Evolutionary conservation across 1,139 yeast genomes (phyloP).

Genomic region (Tardiomyces blankii): DNA sequence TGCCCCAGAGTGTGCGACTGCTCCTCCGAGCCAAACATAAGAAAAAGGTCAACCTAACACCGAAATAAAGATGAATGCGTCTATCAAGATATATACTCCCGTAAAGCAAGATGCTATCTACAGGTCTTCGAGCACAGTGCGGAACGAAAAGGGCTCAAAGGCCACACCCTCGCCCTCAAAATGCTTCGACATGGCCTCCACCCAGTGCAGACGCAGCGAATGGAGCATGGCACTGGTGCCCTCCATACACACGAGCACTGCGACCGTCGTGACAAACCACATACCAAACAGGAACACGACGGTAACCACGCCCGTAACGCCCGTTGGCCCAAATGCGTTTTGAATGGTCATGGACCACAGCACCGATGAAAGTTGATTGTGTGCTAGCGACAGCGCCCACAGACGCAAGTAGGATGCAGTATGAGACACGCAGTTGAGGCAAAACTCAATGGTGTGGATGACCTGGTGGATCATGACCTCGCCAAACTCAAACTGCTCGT

Average conservation of each 20-base stretch:
- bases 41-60: no score
- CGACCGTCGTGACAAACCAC: slow-evolving; percentile 90
- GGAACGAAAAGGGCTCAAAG: slow-evolving; percentile 71
- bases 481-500: slow-evolving; percentile 61
- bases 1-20: no score
- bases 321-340: slow-evolving; percentile 69
- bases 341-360: slow-evolving; percentile 93
- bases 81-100: no score
- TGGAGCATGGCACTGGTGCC: slow-evolving; percentile 99
- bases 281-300: slow-evolving; percentile 76
- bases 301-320: slow-evolving; percentile 56
- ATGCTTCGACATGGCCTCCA: slow-evolving; percentile 97
- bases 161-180: slow-evolving; percentile 92
- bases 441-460: slow-evolving; percentile 95
- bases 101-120: neutral
- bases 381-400: slow-evolving; percentile 97
- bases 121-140: slow-evolving; percentile 4
- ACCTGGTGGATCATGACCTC: slow-evolving; percentile 97
- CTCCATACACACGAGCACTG: slow-evolving; percentile 91
- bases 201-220: slow-evolving; percentile 96
- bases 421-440: slow-evolving; percentile 94
- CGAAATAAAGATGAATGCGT: no score
- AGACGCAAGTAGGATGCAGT: slow-evolving; percentile 93
- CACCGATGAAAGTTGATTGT: slow-evolving; percentile 88
- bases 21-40: no score